These are phyloP conservation scores for Rhynchosporium agropyri DNA, from an alignment of 2,329 filamentous ascomycete genomes.

Conservation along the genomic window DNA sequence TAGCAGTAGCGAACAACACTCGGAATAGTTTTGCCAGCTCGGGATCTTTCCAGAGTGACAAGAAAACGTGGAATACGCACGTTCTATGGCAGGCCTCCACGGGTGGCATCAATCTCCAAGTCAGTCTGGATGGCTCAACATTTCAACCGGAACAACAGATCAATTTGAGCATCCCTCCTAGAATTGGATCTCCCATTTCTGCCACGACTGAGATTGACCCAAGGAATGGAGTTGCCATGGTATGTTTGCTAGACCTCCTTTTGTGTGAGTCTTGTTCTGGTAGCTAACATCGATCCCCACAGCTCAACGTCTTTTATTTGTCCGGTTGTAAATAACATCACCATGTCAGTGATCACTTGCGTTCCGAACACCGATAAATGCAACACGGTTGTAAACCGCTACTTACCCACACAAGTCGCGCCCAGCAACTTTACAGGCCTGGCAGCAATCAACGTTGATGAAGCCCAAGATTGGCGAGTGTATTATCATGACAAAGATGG, in stretches of 20 bases:
- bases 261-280: background rate
- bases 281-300: background rate
- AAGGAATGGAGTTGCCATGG: conserved; percentile 31
- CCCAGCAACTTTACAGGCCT: conserved; percentile 29
- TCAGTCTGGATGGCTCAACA: conserved; percentile 30
- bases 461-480: conserved; percentile 34
- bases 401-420: conserved; percentile 26
- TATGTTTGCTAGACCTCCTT: conserved; percentile 6
- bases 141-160: conserved; percentile 28
- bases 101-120: conserved; percentile 28
- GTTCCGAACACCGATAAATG: conserved; percentile 27
- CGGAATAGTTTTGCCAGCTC: conserved; percentile 32
- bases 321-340: conserved; percentile 28
- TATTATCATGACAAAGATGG: conserved; percentile 32
- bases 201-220: conserved; percentile 31
- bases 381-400: conserved; percentile 26
- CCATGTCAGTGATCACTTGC: conserved; percentile 33
- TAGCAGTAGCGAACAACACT: conserved; percentile 25
- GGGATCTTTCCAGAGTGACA: conserved; percentile 30
- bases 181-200: conserved; percentile 30
- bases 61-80: conserved; percentile 34
- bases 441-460: conserved; percentile 32
- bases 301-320: conserved; percentile 36
- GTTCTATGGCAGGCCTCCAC: conserved; percentile 30
- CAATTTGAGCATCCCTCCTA: conserved; percentile 27